Evolutionary conservation across 768 basidiomycete genomes (phyloP).

Genomic region (Cubamyces sp.): DNA sequence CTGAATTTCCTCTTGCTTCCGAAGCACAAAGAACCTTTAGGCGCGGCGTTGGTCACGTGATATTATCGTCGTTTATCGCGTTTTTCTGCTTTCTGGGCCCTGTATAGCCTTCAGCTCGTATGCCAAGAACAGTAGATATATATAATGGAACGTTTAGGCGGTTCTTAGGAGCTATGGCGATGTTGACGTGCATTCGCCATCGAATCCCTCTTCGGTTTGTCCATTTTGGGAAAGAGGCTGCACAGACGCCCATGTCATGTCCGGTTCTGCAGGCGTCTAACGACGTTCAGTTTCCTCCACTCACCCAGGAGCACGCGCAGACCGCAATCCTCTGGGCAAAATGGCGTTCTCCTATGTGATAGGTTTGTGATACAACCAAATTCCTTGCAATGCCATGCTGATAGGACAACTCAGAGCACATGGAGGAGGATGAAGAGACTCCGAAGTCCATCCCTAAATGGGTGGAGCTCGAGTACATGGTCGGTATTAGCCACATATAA

Average conservation of each 20-base stretch:
- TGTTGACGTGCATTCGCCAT: no score
- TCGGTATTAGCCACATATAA: constrained; percentile 31
- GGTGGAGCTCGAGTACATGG: constrained; percentile 92
- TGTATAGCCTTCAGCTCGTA: neutral
- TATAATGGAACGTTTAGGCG: no score
- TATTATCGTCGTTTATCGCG: neutral
- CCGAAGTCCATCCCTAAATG: constrained; percentile 78
- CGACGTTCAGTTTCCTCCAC: no score
- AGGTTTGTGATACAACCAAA: constrained; percentile 14
- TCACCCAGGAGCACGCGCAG: neutral
- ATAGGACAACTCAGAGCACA: constrained; percentile 63
- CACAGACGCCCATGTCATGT: no score
- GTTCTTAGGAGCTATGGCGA: no score
- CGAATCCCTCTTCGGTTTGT: no score
- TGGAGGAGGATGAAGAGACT: constrained; percentile 90
- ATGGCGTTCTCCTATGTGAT: constrained; percentile 38
- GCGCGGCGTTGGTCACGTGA: constrained; percentile 11
- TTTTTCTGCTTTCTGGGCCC: neutral
- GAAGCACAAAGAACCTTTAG: constrained; percentile 10
- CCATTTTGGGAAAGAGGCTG: no score
- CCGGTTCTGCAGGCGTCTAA: no score
- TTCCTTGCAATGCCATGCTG: neutral
- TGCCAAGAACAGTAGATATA: no score
- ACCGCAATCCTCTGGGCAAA: no score
- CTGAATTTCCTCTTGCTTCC: no score